Base-by-base conservation (phyloP, 768 basidiomycete genomes). In the Amanita phalloides region DNA sequence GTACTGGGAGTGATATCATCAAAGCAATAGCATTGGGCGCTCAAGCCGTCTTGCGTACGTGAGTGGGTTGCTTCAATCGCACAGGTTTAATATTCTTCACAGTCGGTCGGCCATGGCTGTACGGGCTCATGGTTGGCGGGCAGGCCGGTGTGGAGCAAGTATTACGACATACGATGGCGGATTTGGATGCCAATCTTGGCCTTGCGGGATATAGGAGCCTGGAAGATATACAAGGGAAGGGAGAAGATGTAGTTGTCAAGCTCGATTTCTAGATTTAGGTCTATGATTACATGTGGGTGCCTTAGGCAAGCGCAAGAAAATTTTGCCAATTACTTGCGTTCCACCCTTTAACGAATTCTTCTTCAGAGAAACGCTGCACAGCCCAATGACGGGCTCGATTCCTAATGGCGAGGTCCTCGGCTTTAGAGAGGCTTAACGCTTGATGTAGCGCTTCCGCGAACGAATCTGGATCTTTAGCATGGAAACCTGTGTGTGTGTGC, bases 21-120 rank as follows among this genome's bases (percentile, higher is more conserved):
- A 88, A 89, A 64, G 91, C 92, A 0, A 66, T 93, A 26, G 90
- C 90, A 1, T 71, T 94, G 0, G 90, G 92, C 38, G 91, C 92
- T 6, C 84, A 93, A 57, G 89, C 72, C 6, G 81, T 93, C 13
- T 64, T 92, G 17, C 71, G 81, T 89, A 57, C 58, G 86, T 53
- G 14, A 21, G 41, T 26, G 8, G 23, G 10, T 32, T n/a, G 14
- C 11, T 21, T 37, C 33, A 30, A 30, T 13, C 2, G 42, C 30
- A 49, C 35, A 48, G 32, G 42, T 30, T 35, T 28, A 26, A 41
- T 44, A 33, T 33, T 32, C 42, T 48, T 51, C 45, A 28, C 32
- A 88, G 84, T 90, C 30, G 86, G 77, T 21, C 76, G 87, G n/a
- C 83, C 84, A 8, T 82, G 75, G 70, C 70, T 90, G 56, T 90